These are phyloP conservation scores for Leavenworthia alabamica DNA, from an alignment of 345 rosid genomes.

Conservation along the genomic window DNA sequence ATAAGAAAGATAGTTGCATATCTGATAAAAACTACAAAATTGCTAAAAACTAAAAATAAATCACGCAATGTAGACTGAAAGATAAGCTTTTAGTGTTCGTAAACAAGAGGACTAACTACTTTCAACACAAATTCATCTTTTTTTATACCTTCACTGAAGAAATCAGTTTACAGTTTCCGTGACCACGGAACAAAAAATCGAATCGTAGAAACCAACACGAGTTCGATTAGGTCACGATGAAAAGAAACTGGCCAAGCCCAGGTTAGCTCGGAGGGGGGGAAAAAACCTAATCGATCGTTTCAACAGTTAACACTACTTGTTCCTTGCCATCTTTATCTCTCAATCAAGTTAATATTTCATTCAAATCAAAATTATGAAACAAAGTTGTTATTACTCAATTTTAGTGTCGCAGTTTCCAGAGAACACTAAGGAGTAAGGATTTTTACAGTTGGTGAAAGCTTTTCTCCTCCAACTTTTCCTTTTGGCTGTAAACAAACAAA, in stretches of 20 bases:
- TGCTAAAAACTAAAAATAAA: not conserved
- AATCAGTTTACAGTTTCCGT: not conserved
- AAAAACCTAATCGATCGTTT: conserved; percentile 21
- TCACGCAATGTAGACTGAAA: not conserved
- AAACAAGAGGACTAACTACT: not conserved
- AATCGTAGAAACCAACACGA: conserved; percentile 6
- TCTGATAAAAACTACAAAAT: not conserved
- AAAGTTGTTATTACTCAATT: not conserved
- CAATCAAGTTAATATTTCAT: not conserved
- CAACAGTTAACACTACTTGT: conserved; percentile 5
- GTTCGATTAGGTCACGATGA: not conserved
- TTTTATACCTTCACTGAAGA: conserved; percentile 5
- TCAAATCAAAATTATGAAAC: not conserved
- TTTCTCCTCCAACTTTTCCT: not conserved
- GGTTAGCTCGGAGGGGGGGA: not conserved
- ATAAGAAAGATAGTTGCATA: too few relatives aligned
- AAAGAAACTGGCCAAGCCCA: not conserved
- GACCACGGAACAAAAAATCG: not conserved
- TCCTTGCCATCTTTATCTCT: too few relatives aligned
- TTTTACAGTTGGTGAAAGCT: not conserved
- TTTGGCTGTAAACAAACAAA: too few relatives aligned
- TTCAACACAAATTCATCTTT: not conserved
- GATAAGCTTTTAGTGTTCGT: not conserved
- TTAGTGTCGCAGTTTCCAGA: conserved; percentile 2
- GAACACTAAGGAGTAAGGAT: not conserved